Evolutionary conservation across 2,329 filamentous ascomycete species (phyloP), one percentile per base, ranked within the genome.

Genomic region (Calonectria honghensis): DNA sequence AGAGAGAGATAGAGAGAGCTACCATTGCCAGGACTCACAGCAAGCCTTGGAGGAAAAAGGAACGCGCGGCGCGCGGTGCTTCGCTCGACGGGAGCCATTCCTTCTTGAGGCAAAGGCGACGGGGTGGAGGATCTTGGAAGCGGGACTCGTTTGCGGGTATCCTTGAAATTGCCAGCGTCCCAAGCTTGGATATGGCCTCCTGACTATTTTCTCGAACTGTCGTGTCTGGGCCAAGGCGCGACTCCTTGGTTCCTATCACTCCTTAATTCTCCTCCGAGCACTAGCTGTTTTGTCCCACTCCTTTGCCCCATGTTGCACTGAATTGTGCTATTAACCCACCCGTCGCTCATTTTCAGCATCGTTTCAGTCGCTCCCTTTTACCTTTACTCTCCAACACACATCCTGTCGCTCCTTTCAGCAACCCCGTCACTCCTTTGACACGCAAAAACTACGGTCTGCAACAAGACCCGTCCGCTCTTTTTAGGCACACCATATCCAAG

Each of bases 101-200:
- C 54, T 2, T n/a, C 39, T 69, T 65, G 57, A 59, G 71, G 59
- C 31, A 54, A 54, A 70, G 48, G 24, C 67, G 24, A 48, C 37
- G 51, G 48, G 35, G 39, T 37, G 68, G 57, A 65, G 67, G 27
- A 37, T 66, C 70, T 67, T 72, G 70, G 70, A 57, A 37, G 63
- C 27, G 61, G 48, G 51, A 50, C 29, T 48, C 64, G 51, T 35
- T 37, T 61, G 70, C 70, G 70, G 70, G 70, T 72, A 68, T 67
- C 70, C 63, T 68, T 72, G 72, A 73, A 76, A 70, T 72, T 70
- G 51, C 73, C 73, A 72, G 57, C 54, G 70, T 63, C 45, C 73
- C 69, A 75, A 70, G 74, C 61, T 73, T 80, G 78, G 73, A 16
- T 76, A 80, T 80, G 78, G 75, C 76, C 77, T 80, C 79, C 77